Base-by-base conservation (phyloP, 2,329 filamentous ascomycete species). In the Alternaria hordeiaustralica region DNA sequence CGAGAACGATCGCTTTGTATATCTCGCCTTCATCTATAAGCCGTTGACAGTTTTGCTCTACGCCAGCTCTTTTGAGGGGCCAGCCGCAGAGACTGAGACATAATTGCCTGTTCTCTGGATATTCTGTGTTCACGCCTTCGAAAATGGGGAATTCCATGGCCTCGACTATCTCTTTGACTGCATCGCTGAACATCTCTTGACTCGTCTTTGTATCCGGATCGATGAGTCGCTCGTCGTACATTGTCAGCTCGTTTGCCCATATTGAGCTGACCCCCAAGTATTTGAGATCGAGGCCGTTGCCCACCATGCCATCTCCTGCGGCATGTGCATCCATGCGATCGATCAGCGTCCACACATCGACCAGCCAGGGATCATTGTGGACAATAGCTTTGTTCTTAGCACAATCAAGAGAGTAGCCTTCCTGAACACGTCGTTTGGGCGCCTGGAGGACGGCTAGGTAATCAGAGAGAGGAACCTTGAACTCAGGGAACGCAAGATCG, bases 311-410 rank as follows among this genome's bases (percentile, higher is more conserved):
- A 50, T 88, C 87, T 66, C 90, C 86, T 36, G 85, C 83, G 3
- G 90, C 88, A 28, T 89, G 88, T 25, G 86, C 83, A 69, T 92
- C 88, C 67, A 84, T 80, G n/a, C 91, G 88, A 62, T 87, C 85
- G 51, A 94, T 84, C 85, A 92, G 92, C 50, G 88, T 87, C 93
- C 93, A 96, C n/a, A 92, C 82, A 60, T 92, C 90, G 61, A 89
- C 86, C n/a, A 95, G 82, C 87, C 91, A 92, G 28, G 87, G 87
- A 71, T 94, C 90, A 64, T 93, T 91, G 6, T 85, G 83, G 1
- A 92, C 85, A n/a, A 94, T 86, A 6, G 85, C 80, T 65, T 87
- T 86, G 72, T 96, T 96, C 51, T 83, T 86, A 15, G 81, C 79
- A 62, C 88, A 89, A 71, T 94, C 83, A 50, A 89, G 83, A 7